A percentile compares a stretch with the other conserved stretches of the same genome.
Conservation (phyloP, 2,329 filamentous ascomycete genomes). For the Capronia americana region DNA sequence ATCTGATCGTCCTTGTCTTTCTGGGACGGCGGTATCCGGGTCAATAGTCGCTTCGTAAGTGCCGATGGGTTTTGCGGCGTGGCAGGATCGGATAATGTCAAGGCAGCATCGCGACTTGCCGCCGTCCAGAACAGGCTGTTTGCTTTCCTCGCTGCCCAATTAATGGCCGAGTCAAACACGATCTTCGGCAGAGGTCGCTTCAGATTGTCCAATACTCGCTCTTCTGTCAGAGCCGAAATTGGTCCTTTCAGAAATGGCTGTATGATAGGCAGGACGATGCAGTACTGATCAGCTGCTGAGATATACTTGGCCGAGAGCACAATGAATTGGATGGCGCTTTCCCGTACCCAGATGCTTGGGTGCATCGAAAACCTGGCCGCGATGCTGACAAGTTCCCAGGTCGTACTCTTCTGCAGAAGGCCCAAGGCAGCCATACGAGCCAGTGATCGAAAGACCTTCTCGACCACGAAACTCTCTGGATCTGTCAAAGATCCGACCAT, state of each 20-base stretch:
- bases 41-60: conserved; percentile 63
- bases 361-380: conserved; percentile 87
- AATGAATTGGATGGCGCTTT: conserved; percentile 84
- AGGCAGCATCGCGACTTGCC: conserved; percentile 71
- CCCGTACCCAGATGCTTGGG: conserved; percentile 92
- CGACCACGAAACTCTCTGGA: conserved; percentile 90
- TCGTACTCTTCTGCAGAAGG: conserved; percentile 80
- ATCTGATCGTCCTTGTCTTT: conserved; percentile 93
- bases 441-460: conserved; percentile 85
- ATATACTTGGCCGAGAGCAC: conserved; percentile 77
- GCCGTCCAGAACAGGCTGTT: conserved; percentile 87
- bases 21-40: conserved; percentile 47
- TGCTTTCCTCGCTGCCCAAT: conserved; percentile 83
- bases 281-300: conserved; percentile 79
- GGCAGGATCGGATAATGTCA: conserved; percentile 69
- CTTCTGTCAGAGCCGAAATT: conserved; percentile 72
- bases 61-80: conserved; percentile 55
- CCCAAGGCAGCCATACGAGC: conserved; percentile 88
- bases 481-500: conserved; percentile 96
- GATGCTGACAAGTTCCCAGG: conserved; percentile 86
- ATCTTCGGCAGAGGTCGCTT: conserved; percentile 80
- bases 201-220: conserved; percentile 77
- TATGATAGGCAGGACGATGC: conserved; percentile 80
- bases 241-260: conserved; percentile 80
- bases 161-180: conserved; percentile 82